phyloP scores from a whole-genome alignment of 345 rosid genomes.

The Populus euphratica region DNA sequence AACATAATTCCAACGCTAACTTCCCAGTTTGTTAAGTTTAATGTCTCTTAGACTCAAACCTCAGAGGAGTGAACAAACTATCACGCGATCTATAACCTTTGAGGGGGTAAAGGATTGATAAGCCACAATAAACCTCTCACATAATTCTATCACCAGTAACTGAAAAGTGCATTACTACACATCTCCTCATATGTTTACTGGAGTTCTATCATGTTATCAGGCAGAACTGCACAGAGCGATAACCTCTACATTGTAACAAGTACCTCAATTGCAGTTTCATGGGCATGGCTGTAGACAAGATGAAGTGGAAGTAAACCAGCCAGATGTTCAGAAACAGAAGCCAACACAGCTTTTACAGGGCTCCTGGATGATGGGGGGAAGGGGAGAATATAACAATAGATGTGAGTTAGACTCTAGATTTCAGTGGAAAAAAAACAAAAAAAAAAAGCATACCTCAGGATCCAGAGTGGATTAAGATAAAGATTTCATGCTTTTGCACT shows the following conservation, averaged over 20 bases:
- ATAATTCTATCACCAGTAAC: background rate
- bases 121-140: background rate
- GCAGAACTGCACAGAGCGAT: constrained; percentile 2
- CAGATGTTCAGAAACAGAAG: constrained; percentile 89
- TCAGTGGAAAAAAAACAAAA: background rate
- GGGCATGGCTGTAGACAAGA: constrained; percentile 90
- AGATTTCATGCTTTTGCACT: background rate
- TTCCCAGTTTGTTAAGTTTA: background rate
- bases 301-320: constrained; percentile 98
- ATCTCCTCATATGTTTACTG: background rate
- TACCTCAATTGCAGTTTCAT: constrained; percentile 96
- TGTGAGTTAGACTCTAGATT: background rate
- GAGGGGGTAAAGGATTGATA: background rate
- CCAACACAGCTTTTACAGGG: constrained; percentile 85
- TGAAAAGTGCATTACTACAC: background rate
- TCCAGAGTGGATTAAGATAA: background rate
- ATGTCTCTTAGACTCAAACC: background rate
- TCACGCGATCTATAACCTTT: background rate
- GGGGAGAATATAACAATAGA: constrained; percentile 6
- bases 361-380: constrained; percentile 39
- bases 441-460: background rate
- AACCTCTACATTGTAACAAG: background rate
- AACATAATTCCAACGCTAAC: background rate
- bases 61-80: background rate
- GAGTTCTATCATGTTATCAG: background rate